Conservation (phyloP, 441 rosid genomes). For the Corymbia calophylla region DNA sequence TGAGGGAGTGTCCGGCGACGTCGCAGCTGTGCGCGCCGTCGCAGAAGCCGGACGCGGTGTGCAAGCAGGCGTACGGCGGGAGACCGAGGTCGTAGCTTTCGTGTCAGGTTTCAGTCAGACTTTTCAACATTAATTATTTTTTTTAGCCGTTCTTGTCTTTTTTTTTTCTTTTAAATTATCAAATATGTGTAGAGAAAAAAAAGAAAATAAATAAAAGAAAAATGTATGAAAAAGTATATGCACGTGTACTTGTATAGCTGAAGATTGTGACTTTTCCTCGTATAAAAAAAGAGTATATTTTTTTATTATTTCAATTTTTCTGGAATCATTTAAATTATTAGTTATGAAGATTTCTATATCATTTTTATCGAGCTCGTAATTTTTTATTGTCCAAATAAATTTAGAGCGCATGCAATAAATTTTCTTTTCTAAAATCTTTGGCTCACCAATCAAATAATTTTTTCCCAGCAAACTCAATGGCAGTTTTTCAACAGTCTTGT, state of each 20-base stretch:
- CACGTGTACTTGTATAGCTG: neutral
- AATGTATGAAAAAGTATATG: neutral
- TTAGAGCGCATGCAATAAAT: neutral
- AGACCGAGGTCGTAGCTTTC: conserved; percentile 40
- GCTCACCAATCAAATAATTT: neutral
- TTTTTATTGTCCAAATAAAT: neutral
- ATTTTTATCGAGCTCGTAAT: neutral
- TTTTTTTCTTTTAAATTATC: neutral
- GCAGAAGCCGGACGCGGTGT: conserved; percentile 58
- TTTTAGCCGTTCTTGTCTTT: neutral
- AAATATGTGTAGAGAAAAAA: neutral
- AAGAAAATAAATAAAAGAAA: rapidly evolving
- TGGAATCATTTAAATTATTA: neutral
- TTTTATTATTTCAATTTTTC: neutral
- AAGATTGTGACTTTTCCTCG: neutral
- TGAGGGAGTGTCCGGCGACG: conserved; percentile 58
- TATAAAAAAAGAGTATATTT: neutral
- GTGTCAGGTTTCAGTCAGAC: neutral
- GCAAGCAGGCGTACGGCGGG: conserved; percentile 75
- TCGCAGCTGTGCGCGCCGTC: conserved; percentile 67
- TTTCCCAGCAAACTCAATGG: neutral
- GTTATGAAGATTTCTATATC: neutral
- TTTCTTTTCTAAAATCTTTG: neutral
- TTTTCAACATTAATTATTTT: neutral
- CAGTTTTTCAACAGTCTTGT: neutral